phyloP scores from a whole-genome alignment of 441 rosid genomes.

The Pelargonium fulgidum region DNA sequence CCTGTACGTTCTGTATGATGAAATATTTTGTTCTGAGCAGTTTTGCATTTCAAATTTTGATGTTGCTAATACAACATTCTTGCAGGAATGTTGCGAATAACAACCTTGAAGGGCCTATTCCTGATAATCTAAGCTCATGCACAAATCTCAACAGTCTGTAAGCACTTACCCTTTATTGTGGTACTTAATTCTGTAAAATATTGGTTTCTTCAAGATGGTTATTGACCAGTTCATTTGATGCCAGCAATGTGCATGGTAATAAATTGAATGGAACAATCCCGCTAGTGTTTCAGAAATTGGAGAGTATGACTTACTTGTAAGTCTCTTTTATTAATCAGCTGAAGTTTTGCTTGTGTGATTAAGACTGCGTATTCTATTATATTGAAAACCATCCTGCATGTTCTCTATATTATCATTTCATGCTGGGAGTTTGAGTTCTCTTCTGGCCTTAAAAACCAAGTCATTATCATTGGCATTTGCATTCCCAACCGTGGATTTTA shows the following conservation, averaged over 20 bases:
- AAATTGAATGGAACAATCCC: constrained; percentile 66
- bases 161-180: constrained; percentile 11
- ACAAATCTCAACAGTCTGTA: constrained; percentile 82
- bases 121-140: constrained; percentile 69
- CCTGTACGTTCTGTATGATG: constrained; percentile 42
- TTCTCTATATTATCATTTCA: too few species aligned
- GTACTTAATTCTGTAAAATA: neutral
- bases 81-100: constrained; percentile 86
- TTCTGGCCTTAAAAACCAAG: neutral
- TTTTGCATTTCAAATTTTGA: neutral
- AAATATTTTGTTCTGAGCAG: neutral
- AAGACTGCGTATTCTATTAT: too few species aligned
- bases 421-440: neutral
- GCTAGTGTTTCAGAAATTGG: constrained; percentile 50
- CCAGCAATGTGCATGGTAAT: constrained; percentile 83
- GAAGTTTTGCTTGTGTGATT: neutral
- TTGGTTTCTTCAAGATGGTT: neutral
- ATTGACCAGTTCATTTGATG: neutral
- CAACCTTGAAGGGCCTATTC: constrained; percentile 71
- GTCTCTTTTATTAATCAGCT: constrained; percentile 15
- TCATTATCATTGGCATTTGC: neutral
- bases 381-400: too few species aligned
- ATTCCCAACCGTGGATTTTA: neutral
- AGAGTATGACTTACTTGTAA: constrained; percentile 85
- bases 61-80: neutral